phyloP scores from a whole-genome alignment of 2,329 filamentous ascomycete genomes.

The Spiromastix sp. region DNA sequence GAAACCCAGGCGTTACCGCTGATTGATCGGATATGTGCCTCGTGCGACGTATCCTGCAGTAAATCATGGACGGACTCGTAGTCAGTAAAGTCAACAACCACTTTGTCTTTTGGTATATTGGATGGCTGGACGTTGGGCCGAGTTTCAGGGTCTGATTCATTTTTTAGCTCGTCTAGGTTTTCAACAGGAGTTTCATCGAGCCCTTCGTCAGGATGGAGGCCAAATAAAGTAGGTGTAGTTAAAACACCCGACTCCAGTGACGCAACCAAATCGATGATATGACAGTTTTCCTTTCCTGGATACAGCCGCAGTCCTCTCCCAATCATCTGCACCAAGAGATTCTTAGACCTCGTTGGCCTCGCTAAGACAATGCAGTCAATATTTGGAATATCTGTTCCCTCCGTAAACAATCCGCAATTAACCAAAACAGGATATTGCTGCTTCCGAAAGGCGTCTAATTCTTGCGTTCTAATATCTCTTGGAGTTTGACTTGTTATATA shows the following conservation, averaged over 20 bases:
- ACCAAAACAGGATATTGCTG: slow-evolving; percentile 76
- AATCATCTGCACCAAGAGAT: slow-evolving; percentile 94
- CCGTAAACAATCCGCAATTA: slow-evolving; percentile 94
- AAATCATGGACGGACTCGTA: slow-evolving; percentile 90
- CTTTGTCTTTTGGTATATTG: slow-evolving; percentile 16
- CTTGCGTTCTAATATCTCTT: slow-evolving; percentile 55
- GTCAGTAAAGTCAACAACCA: slow-evolving; percentile 68
- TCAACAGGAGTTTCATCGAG: slow-evolving; percentile 56
- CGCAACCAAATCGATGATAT: slow-evolving; percentile 93
- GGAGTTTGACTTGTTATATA: slow-evolving; percentile 79
- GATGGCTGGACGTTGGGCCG: slow-evolving; percentile 11
- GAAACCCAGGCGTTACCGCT: slow-evolving; percentile 77
- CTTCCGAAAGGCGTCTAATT: slow-evolving; percentile 64
- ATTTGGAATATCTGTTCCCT: slow-evolving; percentile 95
- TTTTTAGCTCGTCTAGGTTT: slow-evolving; percentile 47
- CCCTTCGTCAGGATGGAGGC: slow-evolving; percentile 72
- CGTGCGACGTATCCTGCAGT: slow-evolving; percentile 68
- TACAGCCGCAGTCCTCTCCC: slow-evolving; percentile 81
- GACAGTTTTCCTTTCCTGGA: slow-evolving; percentile 74
- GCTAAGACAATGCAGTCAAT: slow-evolving; percentile 88
- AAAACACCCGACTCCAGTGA: slow-evolving; percentile 75
- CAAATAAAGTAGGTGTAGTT: slow-evolving; percentile 85
- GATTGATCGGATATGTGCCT: slow-evolving; percentile 65
- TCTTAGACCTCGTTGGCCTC: slow-evolving; percentile 82
- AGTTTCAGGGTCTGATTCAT: slow-evolving; percentile 16